phyloP scores from a whole-genome alignment of 805 yeast genomes.

The Myxozyma geophila region DNA sequence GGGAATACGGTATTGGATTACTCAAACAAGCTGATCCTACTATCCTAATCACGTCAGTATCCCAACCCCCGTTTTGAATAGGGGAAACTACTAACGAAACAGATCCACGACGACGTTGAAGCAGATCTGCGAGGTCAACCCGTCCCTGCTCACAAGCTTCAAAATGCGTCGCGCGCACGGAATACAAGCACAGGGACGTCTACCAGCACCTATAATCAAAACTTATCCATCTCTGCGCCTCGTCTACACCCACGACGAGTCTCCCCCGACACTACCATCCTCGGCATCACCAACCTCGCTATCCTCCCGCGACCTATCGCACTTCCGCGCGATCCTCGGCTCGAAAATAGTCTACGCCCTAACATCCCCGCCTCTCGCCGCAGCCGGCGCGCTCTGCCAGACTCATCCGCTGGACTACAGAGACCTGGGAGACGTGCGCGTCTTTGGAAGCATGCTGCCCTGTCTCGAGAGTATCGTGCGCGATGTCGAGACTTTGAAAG shows the following conservation, averaged over 20 bases:
- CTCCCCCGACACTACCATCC: slow-evolving; percentile 9
- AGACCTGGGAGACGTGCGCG: slow-evolving; percentile 27
- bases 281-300: slow-evolving; percentile 17
- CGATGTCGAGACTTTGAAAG: slow-evolving; percentile 37
- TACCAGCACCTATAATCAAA: slow-evolving; percentile 15
- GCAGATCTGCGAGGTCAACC: neutral
- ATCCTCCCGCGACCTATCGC: slow-evolving; percentile 38
- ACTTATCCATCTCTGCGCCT: slow-evolving; percentile 15
- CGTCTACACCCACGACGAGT: slow-evolving; percentile 29
- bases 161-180: slow-evolving; percentile 24
- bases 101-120: slow-evolving; percentile 5
- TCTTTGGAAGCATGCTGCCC: slow-evolving; percentile 43
- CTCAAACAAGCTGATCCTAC: slow-evolving; percentile 16
- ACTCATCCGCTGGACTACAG: slow-evolving; percentile 44
- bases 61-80: neutral
- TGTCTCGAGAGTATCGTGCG: slow-evolving; percentile 41
- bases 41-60: slow-evolving; percentile 19
- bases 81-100: neutral
- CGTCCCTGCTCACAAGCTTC: slow-evolving; percentile 4
- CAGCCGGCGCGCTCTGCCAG: slow-evolving; percentile 45
- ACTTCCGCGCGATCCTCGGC: slow-evolving; percentile 45
- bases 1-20: slow-evolving; percentile 16
- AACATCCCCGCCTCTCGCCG: slow-evolving; percentile 39
- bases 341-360: slow-evolving; percentile 45
- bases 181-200: slow-evolving; percentile 22